These are phyloP conservation scores for Wallacemonas sp. DNA, from an alignment of 208 protist genomes.

Conservation along the genomic window DNA sequence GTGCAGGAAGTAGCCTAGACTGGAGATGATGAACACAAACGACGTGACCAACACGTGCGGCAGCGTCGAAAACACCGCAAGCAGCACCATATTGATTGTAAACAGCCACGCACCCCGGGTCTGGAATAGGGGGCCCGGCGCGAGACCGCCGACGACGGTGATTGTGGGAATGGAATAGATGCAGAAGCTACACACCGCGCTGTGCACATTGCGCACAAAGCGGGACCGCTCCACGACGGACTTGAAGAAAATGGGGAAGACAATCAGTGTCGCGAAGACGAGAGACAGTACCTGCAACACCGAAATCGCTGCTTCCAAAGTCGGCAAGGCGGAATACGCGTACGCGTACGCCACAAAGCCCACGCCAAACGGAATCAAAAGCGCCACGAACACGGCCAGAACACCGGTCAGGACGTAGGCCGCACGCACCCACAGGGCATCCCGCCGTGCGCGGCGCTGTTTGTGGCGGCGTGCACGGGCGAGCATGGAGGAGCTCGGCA, in stretches of 20 bases:
- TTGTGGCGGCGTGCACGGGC: not conserved
- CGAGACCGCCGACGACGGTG: conserved; percentile 44
- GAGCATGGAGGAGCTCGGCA: not conserved
- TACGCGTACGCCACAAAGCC: conserved; percentile 42
- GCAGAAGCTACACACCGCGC: conserved; percentile 47
- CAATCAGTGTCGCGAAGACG: conserved; percentile 41
- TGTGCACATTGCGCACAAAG: conserved; percentile 37
- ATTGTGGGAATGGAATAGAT: conserved; percentile 82
- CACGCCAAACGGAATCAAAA: conserved; percentile 52
- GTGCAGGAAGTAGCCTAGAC: conserved; percentile 48
- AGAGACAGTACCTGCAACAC: conserved; percentile 36
- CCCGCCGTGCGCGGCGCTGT: conserved; percentile 2
- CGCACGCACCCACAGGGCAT: conserved; percentile 6
- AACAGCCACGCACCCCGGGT: conserved; percentile 61
- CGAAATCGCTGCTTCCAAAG: conserved; percentile 22
- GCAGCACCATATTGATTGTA: conserved; percentile 55
- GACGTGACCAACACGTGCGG: conserved; percentile 51
- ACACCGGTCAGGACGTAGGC: conserved; percentile 25
- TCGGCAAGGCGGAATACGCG: conserved; percentile 40
- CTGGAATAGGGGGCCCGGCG: conserved; percentile 48
- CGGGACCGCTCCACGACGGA: conserved; percentile 27
- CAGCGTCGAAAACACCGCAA: conserved; percentile 68
- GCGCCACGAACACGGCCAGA: conserved; percentile 40
- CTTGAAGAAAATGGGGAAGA: conserved; percentile 47
- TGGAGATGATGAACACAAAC: conserved; percentile 47